Evolutionary conservation across 805 yeast genomes (phyloP), one percentile per base, ranked within the genome.

Genomic region (Pichia rugopelliculosa): DNA sequence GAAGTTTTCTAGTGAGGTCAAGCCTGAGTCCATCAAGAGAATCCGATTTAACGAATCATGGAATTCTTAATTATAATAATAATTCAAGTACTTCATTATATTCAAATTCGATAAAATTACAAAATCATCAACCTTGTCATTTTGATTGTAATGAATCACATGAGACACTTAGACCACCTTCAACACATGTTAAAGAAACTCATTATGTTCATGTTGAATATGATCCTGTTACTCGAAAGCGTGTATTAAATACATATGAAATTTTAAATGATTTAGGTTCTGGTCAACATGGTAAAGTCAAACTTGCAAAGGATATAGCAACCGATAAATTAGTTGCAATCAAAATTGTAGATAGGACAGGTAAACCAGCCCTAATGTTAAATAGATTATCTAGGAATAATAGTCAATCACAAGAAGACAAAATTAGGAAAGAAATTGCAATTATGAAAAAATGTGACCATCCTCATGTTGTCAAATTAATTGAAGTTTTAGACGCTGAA

Each of bases 221-320:
- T 66, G 96, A 93, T 64, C 97, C 98, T 0, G 76, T 84, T 5
- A 80, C 84, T 1, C 81, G 84, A 52, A 77, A 93, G 44, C 86
- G 90, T 61, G 80, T 84, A 33, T 72, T 93, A 52, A 93, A 93
- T 66, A 81, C 95, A 0, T 93, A 90, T 62, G 99, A 93, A 65
- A 86, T 93, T 34, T 67, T 89, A 26, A 73, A 76, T 23, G 97
- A 90, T 67, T 72, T 93, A 25, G 99, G 99, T 11, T 74, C 86
- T 33, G 99, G 99, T n/a, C 96, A 90, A 64, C 98, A 91, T 66
- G 98, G 99, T n/a, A 91, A 88, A 64, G 99, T 93, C 39, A 93
- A 93, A 63, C 73, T 93, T 18, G 99, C 95, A 0, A 77, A 77
- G 50, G 91, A 90, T 61, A 65, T 82, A 46, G 72, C 76, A n/a